Evolutionary conservation across 805 yeast genomes (phyloP), one percentile per base, ranked within the genome.

Genomic region (Cyberlindnera saturnus): DNA sequence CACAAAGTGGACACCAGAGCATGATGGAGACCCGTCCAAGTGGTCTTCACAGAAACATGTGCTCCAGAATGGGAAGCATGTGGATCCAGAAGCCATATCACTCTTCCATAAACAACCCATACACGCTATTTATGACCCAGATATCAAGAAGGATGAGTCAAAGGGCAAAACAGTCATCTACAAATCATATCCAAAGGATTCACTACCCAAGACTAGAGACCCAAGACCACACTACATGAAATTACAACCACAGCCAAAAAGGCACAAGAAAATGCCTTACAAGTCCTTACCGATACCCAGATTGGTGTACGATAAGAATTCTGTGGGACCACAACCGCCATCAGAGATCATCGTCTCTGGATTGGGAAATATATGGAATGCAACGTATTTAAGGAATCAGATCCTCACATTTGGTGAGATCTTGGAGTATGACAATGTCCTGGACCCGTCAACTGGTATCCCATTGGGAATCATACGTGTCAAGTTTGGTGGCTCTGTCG

Each of bases 321-420:
- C 95, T 0, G 57, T 86, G 11, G 95, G 93, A 0, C 81, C 83
- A 0, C 77, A 81, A 15, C 96, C 96, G 0, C 71, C 80, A 4
- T 65, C 76, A 8, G 89, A 83, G 53, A 61, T 89, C 32, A 75
- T 88, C 1, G 69, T 86, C 5, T 82, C 86, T 74, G 83, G 81
- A 16, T 66, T 81, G 39, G 81, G 86, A 3, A 55, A 72, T 3
- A 65, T 76, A 3, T 69, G 75, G n/a, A 70, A 74, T 36, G 75
- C 77, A 38, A 41, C 46, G 4, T 56, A 67, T 15, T 44, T 75
- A 3, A 69, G 66, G 38, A 78, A 82, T 47, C 79, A 75, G 49
- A 75, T 86, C 49, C n/a, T 10, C 13, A 15, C 29, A 19, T 83
- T 69, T 62, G 96, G 96, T 3, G 73, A 72, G 28, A 70, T 89